phyloP scores from a whole-genome alignment of 129 eudicot species.

The Logfia minima region DNA sequence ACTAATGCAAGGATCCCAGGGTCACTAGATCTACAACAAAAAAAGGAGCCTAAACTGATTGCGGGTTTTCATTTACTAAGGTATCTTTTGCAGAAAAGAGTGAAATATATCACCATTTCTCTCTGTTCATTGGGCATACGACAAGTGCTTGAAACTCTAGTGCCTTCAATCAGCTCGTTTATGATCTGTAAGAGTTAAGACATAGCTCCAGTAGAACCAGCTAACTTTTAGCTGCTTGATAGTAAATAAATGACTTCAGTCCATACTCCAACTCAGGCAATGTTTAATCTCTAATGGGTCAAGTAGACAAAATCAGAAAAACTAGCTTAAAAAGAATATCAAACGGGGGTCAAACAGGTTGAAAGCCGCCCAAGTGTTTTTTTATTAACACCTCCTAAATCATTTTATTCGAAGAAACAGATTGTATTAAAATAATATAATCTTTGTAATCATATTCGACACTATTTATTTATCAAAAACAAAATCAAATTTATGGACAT shows the following conservation, averaged over 20 bases:
- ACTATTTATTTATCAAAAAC: neutral
- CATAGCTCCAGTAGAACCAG: constrained; percentile 1
- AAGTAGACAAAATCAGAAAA: neutral
- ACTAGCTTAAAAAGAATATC: neutral
- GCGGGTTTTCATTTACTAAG: constrained; percentile 3
- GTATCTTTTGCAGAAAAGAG: neutral
- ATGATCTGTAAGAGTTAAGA: neutral
- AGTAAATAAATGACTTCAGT: constrained; percentile 9
- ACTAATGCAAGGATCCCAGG: constrained; percentile 14
- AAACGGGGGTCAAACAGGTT: neutral
- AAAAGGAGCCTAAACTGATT: constrained; percentile 9
- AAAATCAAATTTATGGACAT: neutral
- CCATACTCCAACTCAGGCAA: neutral
- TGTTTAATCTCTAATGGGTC: neutral
- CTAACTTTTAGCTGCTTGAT: constrained; percentile 11
- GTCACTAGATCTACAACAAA: constrained; percentile 11
- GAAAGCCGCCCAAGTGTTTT: neutral
- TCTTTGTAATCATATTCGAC: neutral
- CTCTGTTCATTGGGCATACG: constrained; percentile 1
- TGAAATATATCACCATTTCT: neutral
- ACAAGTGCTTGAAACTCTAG: constrained; percentile 4
- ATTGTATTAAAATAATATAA: neutral
- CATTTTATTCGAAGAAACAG: neutral
- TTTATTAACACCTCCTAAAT: neutral
- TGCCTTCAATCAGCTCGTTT: neutral